A percentile compares a stretch with the other conserved stretches of the same genome.
Evolutionary conservation across 1,284 basidiomycete genomes (phyloP).

Genomic region (Marasmius sp.): DNA sequence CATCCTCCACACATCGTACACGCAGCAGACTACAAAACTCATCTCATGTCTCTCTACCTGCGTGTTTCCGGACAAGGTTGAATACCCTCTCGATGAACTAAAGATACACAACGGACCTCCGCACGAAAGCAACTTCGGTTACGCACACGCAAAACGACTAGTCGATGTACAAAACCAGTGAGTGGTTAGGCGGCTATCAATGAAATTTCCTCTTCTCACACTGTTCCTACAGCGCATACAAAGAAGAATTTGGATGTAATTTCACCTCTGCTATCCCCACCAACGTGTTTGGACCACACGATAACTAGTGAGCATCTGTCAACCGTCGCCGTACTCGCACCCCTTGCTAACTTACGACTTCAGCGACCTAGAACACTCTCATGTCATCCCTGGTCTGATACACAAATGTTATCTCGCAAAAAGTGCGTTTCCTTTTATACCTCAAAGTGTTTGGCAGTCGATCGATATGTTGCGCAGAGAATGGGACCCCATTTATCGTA

Average conservation of each 20-base stretch:
- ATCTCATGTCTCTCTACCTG: conserved; percentile 88
- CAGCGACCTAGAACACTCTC: conserved; percentile 84
- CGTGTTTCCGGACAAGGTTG: conserved; percentile 85
- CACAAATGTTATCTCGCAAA: conserved; percentile 89
- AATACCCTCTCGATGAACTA: conserved; percentile 86
- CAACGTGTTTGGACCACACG: conserved; percentile 85
- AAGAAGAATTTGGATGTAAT: conserved; percentile 86
- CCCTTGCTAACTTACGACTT: conserved; percentile 7
- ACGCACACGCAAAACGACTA: conserved; percentile 90
- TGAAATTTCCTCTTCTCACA: not conserved
- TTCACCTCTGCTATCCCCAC: conserved; percentile 93
- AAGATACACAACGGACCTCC: conserved; percentile 88
- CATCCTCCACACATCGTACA: conserved; percentile 73
- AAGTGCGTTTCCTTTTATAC: conserved; percentile 43
- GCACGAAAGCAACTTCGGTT: conserved; percentile 89
- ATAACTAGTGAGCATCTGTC: conserved; percentile 63
- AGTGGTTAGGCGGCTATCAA: conserved; percentile 21
- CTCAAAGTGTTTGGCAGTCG: conserved; percentile 1
- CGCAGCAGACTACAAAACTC: conserved; percentile 65
- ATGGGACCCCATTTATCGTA: conserved; percentile 80
- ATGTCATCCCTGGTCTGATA: conserved; percentile 88
- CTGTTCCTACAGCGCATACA: conserved; percentile 68
- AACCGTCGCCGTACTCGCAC: not conserved
- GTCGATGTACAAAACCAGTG: conserved; percentile 92
- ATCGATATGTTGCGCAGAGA: conserved; percentile 50